phyloP scores from a whole-genome alignment of 148 eudicot species.

The Heliosperma pusillum region DNA sequence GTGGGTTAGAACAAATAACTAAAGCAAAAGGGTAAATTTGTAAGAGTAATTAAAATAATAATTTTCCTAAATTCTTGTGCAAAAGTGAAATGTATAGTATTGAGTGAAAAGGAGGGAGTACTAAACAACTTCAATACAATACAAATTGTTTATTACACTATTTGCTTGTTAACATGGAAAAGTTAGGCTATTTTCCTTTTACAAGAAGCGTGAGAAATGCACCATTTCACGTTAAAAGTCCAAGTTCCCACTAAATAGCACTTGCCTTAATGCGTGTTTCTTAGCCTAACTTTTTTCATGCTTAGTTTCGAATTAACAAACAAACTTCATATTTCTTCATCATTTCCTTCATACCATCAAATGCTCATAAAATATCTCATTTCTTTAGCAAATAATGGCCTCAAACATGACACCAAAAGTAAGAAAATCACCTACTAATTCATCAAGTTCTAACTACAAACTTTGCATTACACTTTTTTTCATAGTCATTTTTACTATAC shows the following conservation, averaged over 20 bases:
- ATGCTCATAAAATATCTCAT: constrained; percentile 13
- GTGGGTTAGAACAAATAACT: too few relatives aligned
- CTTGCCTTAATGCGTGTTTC: constrained; percentile 48
- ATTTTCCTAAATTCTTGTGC: too few relatives aligned
- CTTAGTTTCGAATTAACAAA: background rate
- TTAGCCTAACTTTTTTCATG: constrained; percentile 27
- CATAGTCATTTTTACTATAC: constrained; percentile 54
- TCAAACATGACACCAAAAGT: constrained; percentile 36
- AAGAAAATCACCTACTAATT: constrained; percentile 35
- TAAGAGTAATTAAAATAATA: too few relatives aligned
- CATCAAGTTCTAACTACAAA: constrained; percentile 35
- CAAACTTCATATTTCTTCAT: background rate
- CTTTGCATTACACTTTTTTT: constrained; percentile 62
- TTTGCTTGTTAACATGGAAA: constrained; percentile 24
- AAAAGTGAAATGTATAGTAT: too few relatives aligned
- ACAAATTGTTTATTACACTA: too few relatives aligned
- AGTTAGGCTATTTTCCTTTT: constrained; percentile 28
- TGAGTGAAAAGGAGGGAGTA: too few relatives aligned
- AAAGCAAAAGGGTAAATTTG: too few relatives aligned
- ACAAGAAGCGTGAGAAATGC: constrained; percentile 26
- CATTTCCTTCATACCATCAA: background rate
- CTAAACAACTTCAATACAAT: too few relatives aligned
- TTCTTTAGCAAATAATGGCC: constrained; percentile 31
- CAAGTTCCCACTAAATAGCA: constrained; percentile 16
- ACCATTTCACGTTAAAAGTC: constrained; percentile 18